Percentiles rank a stretch among this genome's conserved stretches.
These are phyloP conservation scores for Aspergillus sp. DNA, from an alignment of 2,329 filamentous ascomycete genomes.

Conservation along the genomic window DNA sequence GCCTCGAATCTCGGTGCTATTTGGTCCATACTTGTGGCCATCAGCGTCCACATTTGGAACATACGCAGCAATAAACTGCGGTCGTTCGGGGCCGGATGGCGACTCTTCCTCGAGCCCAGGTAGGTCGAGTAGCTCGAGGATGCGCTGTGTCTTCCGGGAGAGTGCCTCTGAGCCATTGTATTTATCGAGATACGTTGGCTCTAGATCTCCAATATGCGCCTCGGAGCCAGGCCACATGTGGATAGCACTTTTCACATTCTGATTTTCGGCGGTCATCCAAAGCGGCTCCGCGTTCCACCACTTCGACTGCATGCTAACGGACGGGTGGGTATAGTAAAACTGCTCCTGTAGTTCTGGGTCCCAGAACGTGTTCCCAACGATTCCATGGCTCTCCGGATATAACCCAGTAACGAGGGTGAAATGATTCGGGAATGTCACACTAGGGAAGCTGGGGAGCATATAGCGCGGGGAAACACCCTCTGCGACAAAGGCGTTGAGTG, in stretches of 20 bases:
- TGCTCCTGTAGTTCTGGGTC: constrained; percentile 73
- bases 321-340: constrained; percentile 83
- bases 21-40: constrained; percentile 86
- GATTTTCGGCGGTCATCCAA: constrained; percentile 87
- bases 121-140: constrained; percentile 80
- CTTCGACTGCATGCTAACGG: constrained; percentile 73
- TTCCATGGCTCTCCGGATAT: constrained; percentile 87
- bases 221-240: constrained; percentile 99
- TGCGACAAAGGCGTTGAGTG: constrained; percentile 72
- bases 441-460: constrained; percentile 93
- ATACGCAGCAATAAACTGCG: constrained; percentile 90
- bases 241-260: constrained; percentile 74
- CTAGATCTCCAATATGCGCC: constrained; percentile 72
- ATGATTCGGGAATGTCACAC: constrained; percentile 95
- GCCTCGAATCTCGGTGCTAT: constrained; percentile 82
- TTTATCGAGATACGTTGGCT: constrained; percentile 79
- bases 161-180: constrained; percentile 78
- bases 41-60: constrained; percentile 88
- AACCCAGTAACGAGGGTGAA: constrained; percentile 90
- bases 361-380: constrained; percentile 95
- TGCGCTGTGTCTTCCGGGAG: constrained; percentile 71
- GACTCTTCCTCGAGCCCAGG: constrained; percentile 67
- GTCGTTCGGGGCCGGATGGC: constrained; percentile 59
- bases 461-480: constrained; percentile 86
- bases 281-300: constrained; percentile 97